These are phyloP conservation scores for Aschersonia sp. DNA, from an alignment of 2,329 filamentous ascomycete species.

Conservation along the genomic window DNA sequence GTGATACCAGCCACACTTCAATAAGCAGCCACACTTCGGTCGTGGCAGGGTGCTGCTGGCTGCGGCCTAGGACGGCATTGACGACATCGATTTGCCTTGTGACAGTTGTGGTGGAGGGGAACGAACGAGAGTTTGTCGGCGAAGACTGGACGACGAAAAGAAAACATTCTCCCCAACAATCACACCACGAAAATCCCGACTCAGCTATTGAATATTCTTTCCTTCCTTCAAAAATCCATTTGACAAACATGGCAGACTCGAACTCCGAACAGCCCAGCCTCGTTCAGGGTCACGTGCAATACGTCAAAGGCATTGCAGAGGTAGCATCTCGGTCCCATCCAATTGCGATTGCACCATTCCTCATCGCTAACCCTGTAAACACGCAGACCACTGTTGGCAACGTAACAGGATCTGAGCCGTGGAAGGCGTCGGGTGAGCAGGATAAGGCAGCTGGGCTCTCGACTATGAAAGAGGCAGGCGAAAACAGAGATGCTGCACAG, in stretches of 20 bases:
- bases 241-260: not conserved
- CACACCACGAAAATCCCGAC: not conserved
- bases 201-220: not conserved
- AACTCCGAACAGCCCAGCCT: slow-evolving; percentile 36
- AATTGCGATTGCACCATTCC: not conserved
- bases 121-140: not conserved
- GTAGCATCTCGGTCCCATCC: slow-evolving; percentile 21
- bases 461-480: slow-evolving; percentile 45
- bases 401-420: slow-evolving; percentile 45
- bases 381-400: slow-evolving; percentile 43
- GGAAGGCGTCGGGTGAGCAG: slow-evolving; percentile 48
- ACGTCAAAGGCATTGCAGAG: slow-evolving; percentile 53
- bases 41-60: not conserved
- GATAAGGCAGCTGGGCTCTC: slow-evolving; percentile 48
- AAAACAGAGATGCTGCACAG: slow-evolving; percentile 36
- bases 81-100: not conserved
- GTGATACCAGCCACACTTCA: no score
- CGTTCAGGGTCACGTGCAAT: slow-evolving; percentile 48
- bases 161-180: not conserved
- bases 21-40: not conserved
- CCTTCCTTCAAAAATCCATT: not conserved
- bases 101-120: not conserved
- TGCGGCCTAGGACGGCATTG: not conserved
- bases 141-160: not conserved
- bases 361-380: not conserved